Conservation (phyloP, 1,284 basidiomycete genomes). For the Irpex sp. region DNA sequence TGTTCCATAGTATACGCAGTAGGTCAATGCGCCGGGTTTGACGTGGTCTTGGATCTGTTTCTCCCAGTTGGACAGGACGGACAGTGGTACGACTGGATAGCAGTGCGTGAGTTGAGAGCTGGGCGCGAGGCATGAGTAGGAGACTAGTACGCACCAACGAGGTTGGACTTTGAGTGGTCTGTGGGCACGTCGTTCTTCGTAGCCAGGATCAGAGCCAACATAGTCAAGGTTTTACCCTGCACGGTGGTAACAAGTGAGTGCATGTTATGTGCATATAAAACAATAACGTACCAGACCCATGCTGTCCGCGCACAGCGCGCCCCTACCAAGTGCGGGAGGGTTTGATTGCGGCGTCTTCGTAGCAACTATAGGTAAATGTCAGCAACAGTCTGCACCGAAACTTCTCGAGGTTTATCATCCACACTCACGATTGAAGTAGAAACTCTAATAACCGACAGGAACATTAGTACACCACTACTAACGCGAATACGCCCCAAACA, state of each 20-base stretch:
- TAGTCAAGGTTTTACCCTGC: conserved; percentile 82
- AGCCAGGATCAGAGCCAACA: conserved; percentile 70
- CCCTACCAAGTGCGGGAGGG: conserved; percentile 67
- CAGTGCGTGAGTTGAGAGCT: too few species aligned
- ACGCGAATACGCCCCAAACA: conserved; percentile 4
- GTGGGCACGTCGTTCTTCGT: conserved; percentile 60
- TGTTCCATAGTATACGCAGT: conserved; percentile 68
- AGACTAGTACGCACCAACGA: conserved; percentile 54
- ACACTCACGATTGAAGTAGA: conserved; percentile 61
- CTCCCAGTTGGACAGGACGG: conserved; percentile 88
- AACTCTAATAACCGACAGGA: conserved; percentile 32
- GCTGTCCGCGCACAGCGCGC: conserved; percentile 82
- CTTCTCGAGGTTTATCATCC: background rate
- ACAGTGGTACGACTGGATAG: too few species aligned
- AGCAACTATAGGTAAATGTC: conserved; percentile 44
- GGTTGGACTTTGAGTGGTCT: conserved; percentile 59
- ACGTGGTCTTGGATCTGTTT: conserved; percentile 83
- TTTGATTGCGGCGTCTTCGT: conserved; percentile 71
- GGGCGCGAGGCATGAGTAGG: background rate
- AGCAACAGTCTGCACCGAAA: background rate
- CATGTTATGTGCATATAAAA: background rate
- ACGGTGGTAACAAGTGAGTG: background rate
- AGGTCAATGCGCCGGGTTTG: conserved; percentile 45
- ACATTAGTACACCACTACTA: too few species aligned
- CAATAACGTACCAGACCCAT: conserved; percentile 61